Conservation (phyloP, 164 flowering plant species). For the Dillenia suffruticosa region DNA sequence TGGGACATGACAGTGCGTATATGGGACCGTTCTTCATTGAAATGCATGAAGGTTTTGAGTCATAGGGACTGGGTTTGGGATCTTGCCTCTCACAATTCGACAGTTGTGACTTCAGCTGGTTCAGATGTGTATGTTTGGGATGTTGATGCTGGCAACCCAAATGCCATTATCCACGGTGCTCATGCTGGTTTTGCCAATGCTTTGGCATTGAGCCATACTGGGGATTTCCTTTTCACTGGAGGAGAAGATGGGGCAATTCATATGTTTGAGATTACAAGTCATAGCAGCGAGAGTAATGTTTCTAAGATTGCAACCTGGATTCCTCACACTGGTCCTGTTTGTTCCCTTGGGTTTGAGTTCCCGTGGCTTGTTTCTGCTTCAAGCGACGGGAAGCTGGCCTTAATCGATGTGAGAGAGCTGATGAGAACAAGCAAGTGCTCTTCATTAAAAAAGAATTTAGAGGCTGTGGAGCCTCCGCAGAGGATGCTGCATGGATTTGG, state of each 20-base stretch:
- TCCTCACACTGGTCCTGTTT: constrained; percentile 73
- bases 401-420: constrained; percentile 75
- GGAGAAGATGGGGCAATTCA: constrained; percentile 88
- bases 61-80: constrained; percentile 90
- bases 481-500: constrained; percentile 89
- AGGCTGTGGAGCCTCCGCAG: constrained; percentile 71
- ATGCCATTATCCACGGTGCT: constrained; percentile 35
- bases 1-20: constrained; percentile 96
- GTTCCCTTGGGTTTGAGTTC: constrained; percentile 86
- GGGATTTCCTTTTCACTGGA: constrained; percentile 81
- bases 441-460: constrained; percentile 13
- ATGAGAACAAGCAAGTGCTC: constrained; percentile 33
- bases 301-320: constrained; percentile 59
- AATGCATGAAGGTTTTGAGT: constrained; percentile 55
- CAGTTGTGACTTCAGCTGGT: constrained; percentile 68
- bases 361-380: constrained; percentile 97
- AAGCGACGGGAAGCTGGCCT: constrained; percentile 73
- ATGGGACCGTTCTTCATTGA: constrained; percentile 69
- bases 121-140: constrained; percentile 86
- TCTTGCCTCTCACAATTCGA: constrained; percentile 61
- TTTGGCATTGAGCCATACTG: constrained; percentile 68
- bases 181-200: constrained; percentile 61
- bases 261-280: constrained; percentile 66
- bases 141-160: constrained; percentile 28
- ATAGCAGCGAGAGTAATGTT: constrained; percentile 10